These are phyloP conservation scores for Dentipellis sp. DNA, from an alignment of 768 basidiomycete species.

Conservation along the genomic window DNA sequence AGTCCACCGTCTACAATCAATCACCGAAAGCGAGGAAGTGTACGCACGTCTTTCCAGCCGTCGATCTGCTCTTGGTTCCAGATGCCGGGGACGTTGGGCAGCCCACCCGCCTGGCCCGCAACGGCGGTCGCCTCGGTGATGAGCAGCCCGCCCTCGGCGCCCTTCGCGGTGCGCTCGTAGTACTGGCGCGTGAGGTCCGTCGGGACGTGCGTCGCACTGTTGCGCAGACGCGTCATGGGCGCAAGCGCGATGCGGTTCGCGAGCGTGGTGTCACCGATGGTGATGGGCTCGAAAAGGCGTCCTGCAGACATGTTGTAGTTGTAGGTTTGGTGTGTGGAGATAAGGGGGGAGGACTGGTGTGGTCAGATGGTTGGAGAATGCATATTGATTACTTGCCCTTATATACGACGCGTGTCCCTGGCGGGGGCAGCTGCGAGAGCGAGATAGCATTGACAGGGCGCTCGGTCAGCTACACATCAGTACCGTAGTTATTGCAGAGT, in stretches of 20 bases:
- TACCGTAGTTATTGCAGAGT: too few relatives aligned
- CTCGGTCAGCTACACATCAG: too few relatives aligned
- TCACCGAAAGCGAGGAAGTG: not conserved
- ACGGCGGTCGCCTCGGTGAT: slow-evolving; percentile 28
- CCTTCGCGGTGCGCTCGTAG: slow-evolving; percentile 5
- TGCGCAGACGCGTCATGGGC: slow-evolving; percentile 16
- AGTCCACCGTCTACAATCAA: not conserved
- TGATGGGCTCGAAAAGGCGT: slow-evolving; percentile 16
- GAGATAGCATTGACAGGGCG: too few relatives aligned
- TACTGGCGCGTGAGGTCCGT: slow-evolving; percentile 5
- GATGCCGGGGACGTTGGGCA: slow-evolving; percentile 23
- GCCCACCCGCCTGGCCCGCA: slow-evolving; percentile 18
- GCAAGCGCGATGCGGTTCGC: slow-evolving; percentile 15
- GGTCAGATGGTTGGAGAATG: too few relatives aligned
- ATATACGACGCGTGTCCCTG: too few relatives aligned
- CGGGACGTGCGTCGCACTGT: slow-evolving; percentile 5
- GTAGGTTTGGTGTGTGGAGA: not conserved
- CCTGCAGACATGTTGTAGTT: not conserved
- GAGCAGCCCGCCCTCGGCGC: slow-evolving; percentile 7
- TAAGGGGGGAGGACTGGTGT: too few relatives aligned
- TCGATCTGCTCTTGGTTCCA: not conserved
- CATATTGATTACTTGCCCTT: too few relatives aligned
- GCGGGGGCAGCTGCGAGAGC: too few relatives aligned
- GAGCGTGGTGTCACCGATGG: slow-evolving; percentile 10
- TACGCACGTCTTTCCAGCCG: slow-evolving; percentile 1